Base-by-base conservation (phyloP, 1,284 basidiomycete genomes). In the Sanguinoderma infundibulare region DNA sequence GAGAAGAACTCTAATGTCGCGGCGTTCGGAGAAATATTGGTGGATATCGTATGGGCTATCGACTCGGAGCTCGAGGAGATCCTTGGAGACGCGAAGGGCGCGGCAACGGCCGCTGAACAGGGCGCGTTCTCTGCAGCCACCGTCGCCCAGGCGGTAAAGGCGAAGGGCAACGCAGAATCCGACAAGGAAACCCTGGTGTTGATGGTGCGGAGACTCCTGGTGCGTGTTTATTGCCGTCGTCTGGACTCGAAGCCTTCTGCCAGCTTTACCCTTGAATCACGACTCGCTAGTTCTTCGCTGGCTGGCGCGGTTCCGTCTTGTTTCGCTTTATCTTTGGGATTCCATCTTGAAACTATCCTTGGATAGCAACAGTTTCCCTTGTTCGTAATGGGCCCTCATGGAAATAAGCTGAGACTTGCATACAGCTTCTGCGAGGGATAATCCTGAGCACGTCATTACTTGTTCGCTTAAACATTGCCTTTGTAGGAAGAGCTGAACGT, bases 11-110 rank as follows among this genome's bases (percentile, higher is more conserved):
- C 79, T 2, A 78, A 80, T 63, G 74, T 74, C 14, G 67, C 75
- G 0, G 70, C 79, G 0, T 85, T 92, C 61, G 87, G 87, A 17
- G 91, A 93, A 67, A 71, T 86, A 46, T 75, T 94, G 4, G 82
- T 95, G 20, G 92, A 95, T 70, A 80, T 90, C 67, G 78, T 93
- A 44, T 95, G 92, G 92, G 81, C 90, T 26, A 72, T 91, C 54
- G 92, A 95, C 73, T 79, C 83, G 34, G 85, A 89, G 65, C 73
- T 94, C 61, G 92, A 94, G 61, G 91, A 94, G 67, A 72, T 86
- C 42, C 65, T 89, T 47, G 73, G 73, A 8, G 89, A 91, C 67
- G 81, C 82, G 42, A 89, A 84, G 70, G 67, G 69, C 14, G 70
- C 77, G 32, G 72, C 81, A 17, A 68, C 62, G 46, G 57, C 52